phyloP scores from a whole-genome alignment of 192 early-diverging fungal genomes.

The Backusella westeae region DNA sequence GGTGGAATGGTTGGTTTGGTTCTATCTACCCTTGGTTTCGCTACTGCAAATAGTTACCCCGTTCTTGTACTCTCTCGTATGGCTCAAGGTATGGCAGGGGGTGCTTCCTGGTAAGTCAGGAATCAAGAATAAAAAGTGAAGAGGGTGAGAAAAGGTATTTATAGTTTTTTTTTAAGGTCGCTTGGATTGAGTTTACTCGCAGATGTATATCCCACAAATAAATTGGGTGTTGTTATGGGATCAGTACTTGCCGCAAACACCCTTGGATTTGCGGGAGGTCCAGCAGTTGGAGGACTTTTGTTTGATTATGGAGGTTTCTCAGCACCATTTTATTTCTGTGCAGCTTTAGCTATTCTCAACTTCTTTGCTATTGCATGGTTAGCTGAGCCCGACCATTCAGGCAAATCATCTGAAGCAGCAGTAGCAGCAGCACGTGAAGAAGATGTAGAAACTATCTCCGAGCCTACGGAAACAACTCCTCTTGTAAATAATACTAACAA shows the following conservation, averaged over 20 bases:
- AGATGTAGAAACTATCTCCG: not conserved
- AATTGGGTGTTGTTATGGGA: slow-evolving; percentile 69
- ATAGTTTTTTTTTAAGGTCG: slow-evolving; percentile 39
- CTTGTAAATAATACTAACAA: not conserved
- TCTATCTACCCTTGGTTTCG: slow-evolving; percentile 63
- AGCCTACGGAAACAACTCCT: not conserved
- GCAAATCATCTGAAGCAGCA: not conserved
- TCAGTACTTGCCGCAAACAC: slow-evolving; percentile 64
- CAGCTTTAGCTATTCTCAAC: slow-evolving; percentile 57
- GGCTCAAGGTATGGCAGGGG: slow-evolving; percentile 71
- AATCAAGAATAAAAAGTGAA: not conserved
- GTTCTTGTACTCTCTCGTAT: slow-evolving; percentile 69
- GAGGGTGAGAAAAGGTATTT: not conserved
- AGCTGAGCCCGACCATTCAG: slow-evolving; percentile 48
- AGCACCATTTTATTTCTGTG: slow-evolving; percentile 73
- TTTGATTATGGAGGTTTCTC: slow-evolving; percentile 62
- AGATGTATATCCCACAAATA: slow-evolving; percentile 61
- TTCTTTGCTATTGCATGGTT: slow-evolving; percentile 61
- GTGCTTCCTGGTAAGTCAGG: slow-evolving; percentile 58
- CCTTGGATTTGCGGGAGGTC: slow-evolving; percentile 66
- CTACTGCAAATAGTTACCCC: slow-evolving; percentile 58
- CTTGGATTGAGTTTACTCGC: slow-evolving; percentile 71
- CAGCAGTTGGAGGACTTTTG: slow-evolving; percentile 63
- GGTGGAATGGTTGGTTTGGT: slow-evolving; percentile 64
- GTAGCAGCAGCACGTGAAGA: not conserved